Evolutionary conservation across 352 stramenopile species (phyloP).

Genomic region (Phytophthora cactorum): DNA sequence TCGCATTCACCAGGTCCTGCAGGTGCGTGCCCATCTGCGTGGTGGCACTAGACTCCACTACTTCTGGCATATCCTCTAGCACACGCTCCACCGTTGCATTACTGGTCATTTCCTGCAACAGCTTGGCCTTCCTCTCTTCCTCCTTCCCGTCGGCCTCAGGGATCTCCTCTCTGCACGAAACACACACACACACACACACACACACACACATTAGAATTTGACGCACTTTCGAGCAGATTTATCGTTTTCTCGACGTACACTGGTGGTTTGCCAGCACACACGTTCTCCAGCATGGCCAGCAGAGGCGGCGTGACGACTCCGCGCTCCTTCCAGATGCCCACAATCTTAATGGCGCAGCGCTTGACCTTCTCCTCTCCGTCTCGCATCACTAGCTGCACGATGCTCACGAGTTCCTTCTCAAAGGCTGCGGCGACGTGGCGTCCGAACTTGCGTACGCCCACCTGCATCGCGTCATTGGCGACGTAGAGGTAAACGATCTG

Average conservation of each 20-base stretch:
- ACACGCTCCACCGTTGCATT: conserved; percentile 48
- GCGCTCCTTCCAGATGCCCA: conserved; percentile 87
- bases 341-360: conserved; percentile 85
- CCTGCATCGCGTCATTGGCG: conserved; percentile 88
- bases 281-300: conserved; percentile 74
- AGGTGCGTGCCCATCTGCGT: conserved; percentile 48
- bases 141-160: conserved; percentile 34
- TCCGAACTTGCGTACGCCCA: conserved; percentile 82
- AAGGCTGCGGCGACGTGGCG: conserved; percentile 72
- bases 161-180: conserved; percentile 39
- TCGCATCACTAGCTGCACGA: conserved; percentile 71
- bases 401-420: conserved; percentile 58
- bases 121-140: conserved; percentile 31
- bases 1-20: conserved; percentile 80
- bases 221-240: background rate
- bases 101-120: conserved; percentile 49
- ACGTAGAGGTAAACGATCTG: conserved; percentile 89
- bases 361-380: conserved; percentile 83
- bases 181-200: conserved; percentile 17
- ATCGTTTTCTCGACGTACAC: conserved; percentile 38
- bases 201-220: conserved; percentile 13
- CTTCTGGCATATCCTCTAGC: conserved; percentile 74
- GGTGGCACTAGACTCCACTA: conserved; percentile 61
- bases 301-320: conserved; percentile 57
- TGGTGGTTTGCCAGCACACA: conserved; percentile 71